These are phyloP conservation scores for Pyrenopolyporus hunteri DNA, from an alignment of 495 filamentous ascomycete genomes.

Conservation along the genomic window DNA sequence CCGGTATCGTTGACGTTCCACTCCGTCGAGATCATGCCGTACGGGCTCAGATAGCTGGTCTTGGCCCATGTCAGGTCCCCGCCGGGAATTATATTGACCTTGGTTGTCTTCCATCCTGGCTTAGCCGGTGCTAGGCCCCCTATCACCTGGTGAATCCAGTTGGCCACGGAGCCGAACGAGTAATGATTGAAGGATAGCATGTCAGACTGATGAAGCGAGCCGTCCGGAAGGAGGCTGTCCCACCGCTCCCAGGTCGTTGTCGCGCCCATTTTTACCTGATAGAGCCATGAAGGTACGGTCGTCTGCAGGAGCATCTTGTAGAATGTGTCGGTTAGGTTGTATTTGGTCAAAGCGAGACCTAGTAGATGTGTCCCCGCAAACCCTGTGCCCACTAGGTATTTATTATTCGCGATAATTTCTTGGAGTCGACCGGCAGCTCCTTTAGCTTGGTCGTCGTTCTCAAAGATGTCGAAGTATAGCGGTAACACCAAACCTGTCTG, in stretches of 20 bases:
- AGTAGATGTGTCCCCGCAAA: slow-evolving; percentile 62
- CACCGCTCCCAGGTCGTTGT: slow-evolving; percentile 65
- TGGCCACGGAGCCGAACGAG: slow-evolving; percentile 41
- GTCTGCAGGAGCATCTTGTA: slow-evolving; percentile 46
- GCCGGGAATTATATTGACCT: slow-evolving; percentile 39
- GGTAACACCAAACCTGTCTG: slow-evolving; percentile 56
- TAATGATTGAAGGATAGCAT: slow-evolving; percentile 63
- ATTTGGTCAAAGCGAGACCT: slow-evolving; percentile 49
- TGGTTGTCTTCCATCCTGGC: slow-evolving; percentile 46
- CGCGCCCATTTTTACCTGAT: slow-evolving; percentile 56
- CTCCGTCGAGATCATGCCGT: slow-evolving; percentile 31
- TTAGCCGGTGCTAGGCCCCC: slow-evolving; percentile 42
- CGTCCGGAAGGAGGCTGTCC: slow-evolving; percentile 59
- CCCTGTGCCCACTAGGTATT: slow-evolving; percentile 59
- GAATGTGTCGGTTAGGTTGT: slow-evolving; percentile 42
- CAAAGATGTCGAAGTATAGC: slow-evolving; percentile 51
- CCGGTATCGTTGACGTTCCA: slow-evolving; percentile 37
- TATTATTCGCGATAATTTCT: slow-evolving; percentile 45
- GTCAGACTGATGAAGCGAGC: slow-evolving; percentile 55
- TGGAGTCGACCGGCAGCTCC: slow-evolving; percentile 46
- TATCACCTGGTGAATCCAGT: slow-evolving; percentile 45
- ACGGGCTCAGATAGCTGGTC: slow-evolving; percentile 38
- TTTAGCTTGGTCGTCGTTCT: neutral
- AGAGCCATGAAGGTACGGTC: slow-evolving; percentile 56
- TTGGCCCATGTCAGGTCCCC: slow-evolving; percentile 42